These are phyloP conservation scores for Tricholoma terreum DNA, from an alignment of 768 basidiomycete genomes.

Conservation along the genomic window DNA sequence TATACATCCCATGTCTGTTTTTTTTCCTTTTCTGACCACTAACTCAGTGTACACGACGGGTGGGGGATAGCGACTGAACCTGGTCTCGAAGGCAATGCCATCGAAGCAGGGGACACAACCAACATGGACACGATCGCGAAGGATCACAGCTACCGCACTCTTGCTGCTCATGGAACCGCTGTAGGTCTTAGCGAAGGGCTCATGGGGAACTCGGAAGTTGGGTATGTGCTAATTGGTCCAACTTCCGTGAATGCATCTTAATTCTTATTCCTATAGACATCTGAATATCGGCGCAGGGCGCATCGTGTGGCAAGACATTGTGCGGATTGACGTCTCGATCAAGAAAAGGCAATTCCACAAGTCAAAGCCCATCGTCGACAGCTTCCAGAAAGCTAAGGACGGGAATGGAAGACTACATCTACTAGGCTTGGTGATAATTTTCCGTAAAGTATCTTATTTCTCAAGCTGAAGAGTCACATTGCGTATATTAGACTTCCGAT, in stretches of 20 bases:
- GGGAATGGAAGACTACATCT: constrained; percentile 83
- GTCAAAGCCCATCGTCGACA: constrained; percentile 65
- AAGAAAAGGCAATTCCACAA: constrained; percentile 87
- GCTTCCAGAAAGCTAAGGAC: constrained; percentile 75
- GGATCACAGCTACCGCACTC: constrained; percentile 65
- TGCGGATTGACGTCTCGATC: constrained; percentile 89
- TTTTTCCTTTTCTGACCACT: not conserved
- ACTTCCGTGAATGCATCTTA: not conserved
- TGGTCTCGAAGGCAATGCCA: constrained; percentile 84
- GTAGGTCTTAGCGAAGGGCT: constrained; percentile 91
- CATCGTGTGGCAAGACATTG: constrained; percentile 97
- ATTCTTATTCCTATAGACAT: constrained; percentile 51
- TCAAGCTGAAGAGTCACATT: not conserved
- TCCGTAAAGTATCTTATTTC: not conserved
- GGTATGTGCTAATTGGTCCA: constrained; percentile 48
- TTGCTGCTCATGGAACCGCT: constrained; percentile 86
- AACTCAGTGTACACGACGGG: constrained; percentile 84
- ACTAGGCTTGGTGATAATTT: constrained; percentile 69
- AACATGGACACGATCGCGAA: constrained; percentile 89
- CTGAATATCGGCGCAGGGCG: constrained; percentile 94
- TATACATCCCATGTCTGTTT: constrained; percentile 5
- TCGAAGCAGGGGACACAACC: constrained; percentile 77
- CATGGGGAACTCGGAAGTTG: constrained; percentile 98
- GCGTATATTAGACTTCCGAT: constrained; percentile 70
- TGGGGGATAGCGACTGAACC: constrained; percentile 78